Conservation (phyloP, 331 rosid species). For the Telfairia occidentalis region DNA sequence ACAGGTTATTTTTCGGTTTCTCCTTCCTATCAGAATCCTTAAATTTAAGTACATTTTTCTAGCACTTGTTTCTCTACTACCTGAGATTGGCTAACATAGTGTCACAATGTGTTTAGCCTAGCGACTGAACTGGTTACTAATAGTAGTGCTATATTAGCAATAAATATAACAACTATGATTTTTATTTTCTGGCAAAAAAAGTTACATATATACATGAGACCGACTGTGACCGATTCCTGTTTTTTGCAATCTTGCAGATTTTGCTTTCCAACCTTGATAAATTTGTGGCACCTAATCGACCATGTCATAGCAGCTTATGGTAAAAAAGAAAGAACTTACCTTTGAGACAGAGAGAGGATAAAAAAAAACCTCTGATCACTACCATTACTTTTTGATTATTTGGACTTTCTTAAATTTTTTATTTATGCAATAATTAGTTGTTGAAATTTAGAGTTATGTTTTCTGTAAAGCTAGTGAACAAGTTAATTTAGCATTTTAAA, state of each 20-base stretch:
- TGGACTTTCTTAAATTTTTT: background rate
- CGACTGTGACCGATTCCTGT: background rate
- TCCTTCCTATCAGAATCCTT: background rate
- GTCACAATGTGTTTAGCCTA: background rate
- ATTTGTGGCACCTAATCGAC: slow-evolving; percentile 25
- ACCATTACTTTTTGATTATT: background rate
- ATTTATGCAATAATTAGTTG: background rate
- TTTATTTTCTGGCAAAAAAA: background rate
- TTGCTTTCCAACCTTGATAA: slow-evolving; percentile 28
- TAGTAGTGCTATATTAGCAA: background rate
- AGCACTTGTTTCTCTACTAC: background rate
- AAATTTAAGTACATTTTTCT: background rate
- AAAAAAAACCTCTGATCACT: background rate
- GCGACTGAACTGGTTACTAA: background rate
- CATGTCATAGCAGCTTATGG: slow-evolving; percentile 29
- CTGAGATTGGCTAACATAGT: background rate
- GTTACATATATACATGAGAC: background rate
- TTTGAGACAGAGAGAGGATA: too few relatives aligned
- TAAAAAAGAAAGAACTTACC: too few relatives aligned
- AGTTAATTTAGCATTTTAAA: background rate
- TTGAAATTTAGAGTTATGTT: background rate
- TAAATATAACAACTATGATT: background rate
- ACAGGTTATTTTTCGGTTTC: background rate
- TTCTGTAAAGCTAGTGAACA: background rate
- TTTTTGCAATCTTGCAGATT: slow-evolving; percentile 11